phyloP scores from a whole-genome alignment of 2,329 filamentous ascomycete genomes.

The Aspergillus spinulosporus region DNA sequence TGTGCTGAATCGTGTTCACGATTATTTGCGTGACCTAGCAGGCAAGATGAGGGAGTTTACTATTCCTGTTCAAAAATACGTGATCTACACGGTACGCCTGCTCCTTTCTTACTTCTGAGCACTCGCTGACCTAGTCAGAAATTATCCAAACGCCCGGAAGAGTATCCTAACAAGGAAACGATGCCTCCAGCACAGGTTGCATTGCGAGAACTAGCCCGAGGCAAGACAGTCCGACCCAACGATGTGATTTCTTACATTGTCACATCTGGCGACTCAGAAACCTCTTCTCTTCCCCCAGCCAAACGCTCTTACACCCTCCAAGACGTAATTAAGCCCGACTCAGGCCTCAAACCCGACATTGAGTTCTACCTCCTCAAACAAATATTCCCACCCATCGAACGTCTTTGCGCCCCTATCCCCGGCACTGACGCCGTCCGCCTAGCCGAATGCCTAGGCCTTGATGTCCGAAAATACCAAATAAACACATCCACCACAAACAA shows the following conservation, averaged over 20 bases:
- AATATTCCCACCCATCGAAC: conserved; percentile 95
- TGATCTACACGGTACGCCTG: conserved; percentile 74
- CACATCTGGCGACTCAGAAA: conserved; percentile 67
- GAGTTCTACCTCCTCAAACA: conserved; percentile 99
- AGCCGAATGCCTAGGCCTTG: conserved; percentile 89
- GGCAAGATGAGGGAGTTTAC: conserved; percentile 79
- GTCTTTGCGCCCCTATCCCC: conserved; percentile 91
- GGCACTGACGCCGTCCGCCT: conserved; percentile 88
- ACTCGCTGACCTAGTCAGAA: conserved; percentile 55
- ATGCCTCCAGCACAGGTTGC: conserved; percentile 99
- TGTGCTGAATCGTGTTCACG: conserved; percentile 86
- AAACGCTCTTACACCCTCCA: conserved; percentile 87
- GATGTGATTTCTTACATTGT: conserved; percentile 97
- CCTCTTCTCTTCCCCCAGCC: conserved; percentile 62
- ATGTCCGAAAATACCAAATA: conserved; percentile 81
- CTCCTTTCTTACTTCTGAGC: no score
- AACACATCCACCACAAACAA: conserved; percentile 57
- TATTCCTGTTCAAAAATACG: conserved; percentile 82
- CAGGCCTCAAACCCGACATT: conserved; percentile 79
- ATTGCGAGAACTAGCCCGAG: conserved; percentile 81
- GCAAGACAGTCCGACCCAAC: conserved; percentile 85
- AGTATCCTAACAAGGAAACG: conserved; percentile 89
- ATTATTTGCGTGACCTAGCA: conserved; percentile 83
- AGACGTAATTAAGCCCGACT: conserved; percentile 76
- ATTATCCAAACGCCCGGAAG: conserved; percentile 87